Percentiles rank a stretch among this genome's conserved stretches.
Conservation (phyloP, 176 grass and related monocot genomes). For the Aegilops tauschii region DNA sequence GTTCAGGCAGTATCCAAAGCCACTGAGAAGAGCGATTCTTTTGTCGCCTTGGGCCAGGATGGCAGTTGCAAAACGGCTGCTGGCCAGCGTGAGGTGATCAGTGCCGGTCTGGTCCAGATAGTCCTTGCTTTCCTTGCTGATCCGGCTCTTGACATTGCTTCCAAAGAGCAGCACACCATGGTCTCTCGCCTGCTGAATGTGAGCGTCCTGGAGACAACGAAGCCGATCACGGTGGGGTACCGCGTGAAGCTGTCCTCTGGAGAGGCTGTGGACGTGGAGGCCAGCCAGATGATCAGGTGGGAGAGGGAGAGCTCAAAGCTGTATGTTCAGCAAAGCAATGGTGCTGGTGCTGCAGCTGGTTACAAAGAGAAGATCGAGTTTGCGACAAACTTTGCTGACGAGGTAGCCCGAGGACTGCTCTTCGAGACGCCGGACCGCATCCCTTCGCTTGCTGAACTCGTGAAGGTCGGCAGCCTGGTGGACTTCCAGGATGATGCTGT, state of each 20-base stretch:
- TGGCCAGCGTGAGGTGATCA: conserved; percentile 9
- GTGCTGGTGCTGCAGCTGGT: neutral
- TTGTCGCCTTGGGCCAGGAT: neutral
- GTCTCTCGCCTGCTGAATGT: conserved; percentile 39
- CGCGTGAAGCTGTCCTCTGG: conserved; percentile 35
- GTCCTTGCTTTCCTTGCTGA: conserved; percentile 45
- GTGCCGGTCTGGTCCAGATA: conserved; percentile 38
- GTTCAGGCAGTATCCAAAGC: conserved; percentile 55
- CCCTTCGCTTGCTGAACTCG: conserved; percentile 40
- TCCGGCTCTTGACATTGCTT: conserved; percentile 35
- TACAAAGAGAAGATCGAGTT: conserved; percentile 46
- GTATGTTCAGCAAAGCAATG: conserved; percentile 14
- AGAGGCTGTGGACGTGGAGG: conserved; percentile 22
- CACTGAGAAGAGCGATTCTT: conserved; percentile 34
- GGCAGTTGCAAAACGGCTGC: neutral
- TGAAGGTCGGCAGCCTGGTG: conserved; percentile 51
- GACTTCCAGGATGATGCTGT: conserved; percentile 52
- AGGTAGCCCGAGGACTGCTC: conserved; percentile 64
- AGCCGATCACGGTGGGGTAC: conserved; percentile 50
- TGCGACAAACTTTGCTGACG: conserved; percentile 45
- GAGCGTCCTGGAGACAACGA: conserved; percentile 27
- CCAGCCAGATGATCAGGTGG: conserved; percentile 49
- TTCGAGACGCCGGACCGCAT: conserved; percentile 49
- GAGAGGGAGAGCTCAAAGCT: conserved; percentile 47
- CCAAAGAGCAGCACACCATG: conserved; percentile 34